phyloP scores from a whole-genome alignment of 306 rosid genomes.

The Acacia confusa region DNA sequence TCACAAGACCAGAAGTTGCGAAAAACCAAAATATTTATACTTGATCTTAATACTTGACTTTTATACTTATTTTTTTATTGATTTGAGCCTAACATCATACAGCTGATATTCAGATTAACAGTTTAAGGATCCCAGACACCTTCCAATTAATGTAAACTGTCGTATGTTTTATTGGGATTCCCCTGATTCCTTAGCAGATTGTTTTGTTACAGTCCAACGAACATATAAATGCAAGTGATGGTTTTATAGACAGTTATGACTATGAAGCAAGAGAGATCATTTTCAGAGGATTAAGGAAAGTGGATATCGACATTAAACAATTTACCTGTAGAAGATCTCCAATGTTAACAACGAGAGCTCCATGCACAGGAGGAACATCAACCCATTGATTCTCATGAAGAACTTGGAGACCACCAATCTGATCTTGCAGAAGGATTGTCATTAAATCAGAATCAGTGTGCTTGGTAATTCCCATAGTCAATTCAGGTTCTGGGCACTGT shows the following conservation, averaged over 20 bases:
- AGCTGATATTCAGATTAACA: neutral
- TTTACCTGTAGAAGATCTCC: constrained; percentile 52
- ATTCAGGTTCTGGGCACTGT: constrained; percentile 52
- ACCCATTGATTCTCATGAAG: constrained; percentile 44
- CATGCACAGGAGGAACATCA: constrained; percentile 36
- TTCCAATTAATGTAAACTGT: neutral
- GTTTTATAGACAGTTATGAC: neutral
- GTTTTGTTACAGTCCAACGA: neutral
- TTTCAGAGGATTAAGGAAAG: neutral
- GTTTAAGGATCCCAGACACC: neutral
- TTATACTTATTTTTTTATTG: neutral
- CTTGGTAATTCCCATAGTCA: constrained; percentile 43
- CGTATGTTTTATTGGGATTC: neutral
- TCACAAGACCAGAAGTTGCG: neutral
- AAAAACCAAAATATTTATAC: neutral
- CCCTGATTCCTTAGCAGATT: neutral
- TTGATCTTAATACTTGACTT: neutral
- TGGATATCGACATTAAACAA: neutral
- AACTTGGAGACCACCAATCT: constrained; percentile 53
- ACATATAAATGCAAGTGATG: neutral
- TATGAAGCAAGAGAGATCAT: neutral
- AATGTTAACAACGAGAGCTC: constrained; percentile 50
- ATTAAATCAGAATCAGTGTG: constrained; percentile 49
- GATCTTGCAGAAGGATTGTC: constrained; percentile 54
- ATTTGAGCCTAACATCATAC: neutral